Evolutionary conservation across 2,329 filamentous ascomycete species (phyloP), one percentile per base, ranked within the genome.

Genomic region (Ustulina deusta): DNA sequence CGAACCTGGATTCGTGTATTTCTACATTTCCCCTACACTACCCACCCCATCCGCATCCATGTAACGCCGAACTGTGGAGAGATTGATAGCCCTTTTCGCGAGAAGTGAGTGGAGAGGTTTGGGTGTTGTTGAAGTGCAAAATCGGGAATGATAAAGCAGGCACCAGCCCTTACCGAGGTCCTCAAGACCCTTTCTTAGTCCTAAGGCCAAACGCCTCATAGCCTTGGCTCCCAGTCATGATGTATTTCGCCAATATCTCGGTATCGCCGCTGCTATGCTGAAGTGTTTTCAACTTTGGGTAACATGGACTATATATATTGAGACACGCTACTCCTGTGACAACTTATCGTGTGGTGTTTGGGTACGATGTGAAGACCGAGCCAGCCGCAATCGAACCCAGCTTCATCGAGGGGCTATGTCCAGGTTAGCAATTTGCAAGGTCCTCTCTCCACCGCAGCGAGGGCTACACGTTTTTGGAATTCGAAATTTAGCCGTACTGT

Each of bases 41-140:
- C 58, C 56, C 54, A 52, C 54, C 56, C 27, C 11, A 59, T 60
- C 15, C 36, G 32, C 42, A 44, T 64, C 51, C 66, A 65, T 13
- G 40, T 36, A 11, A 68, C 62, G 62, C 62, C 66, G 58, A n/a
- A n/a, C 44, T 42, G 57, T 55, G 46, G 57, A 34, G 46, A 42
- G 46, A 42, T 5, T 38, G 22, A 15, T 22, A 56, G 62, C 57
- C 40, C 56, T 49, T 57, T 62, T 65, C 17, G 4, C 20, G 29
- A 27, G 22, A 38, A 46, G n/a, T 10, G 27, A 0, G n/a, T 46
- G 52, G 17, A 15, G 59, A 61, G 63, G 63, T 36, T 13, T 67
- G 54, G 51, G 27, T 63, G 25, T 38, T 61, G 20, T 54, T 13
- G 44, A 69, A 57, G 59, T 66, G 66, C 63, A 69, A 34, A 61